Percentiles rank a stretch among this genome's conserved stretches.
These are phyloP conservation scores for Eucalyptus erythrocorys DNA, from an alignment of 345 rosid genomes.

Conservation along the genomic window DNA sequence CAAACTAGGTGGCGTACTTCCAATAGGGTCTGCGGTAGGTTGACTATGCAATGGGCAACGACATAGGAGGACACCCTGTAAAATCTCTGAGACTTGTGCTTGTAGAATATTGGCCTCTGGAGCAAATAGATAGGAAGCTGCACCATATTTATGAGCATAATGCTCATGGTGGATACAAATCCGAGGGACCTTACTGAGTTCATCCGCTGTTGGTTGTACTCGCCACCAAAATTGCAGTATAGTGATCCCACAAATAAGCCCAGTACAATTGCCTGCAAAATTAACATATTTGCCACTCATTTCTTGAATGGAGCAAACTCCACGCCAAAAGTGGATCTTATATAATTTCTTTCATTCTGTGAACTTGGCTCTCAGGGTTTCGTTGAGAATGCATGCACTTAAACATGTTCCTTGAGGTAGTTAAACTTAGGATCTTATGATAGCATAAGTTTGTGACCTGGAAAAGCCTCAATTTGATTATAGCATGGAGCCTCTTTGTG, in stretches of 20 bases:
- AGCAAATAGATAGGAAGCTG: conserved; percentile 25
- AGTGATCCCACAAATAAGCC: conserved; percentile 15
- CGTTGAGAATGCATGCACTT: not conserved
- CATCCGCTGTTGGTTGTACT: conserved; percentile 20
- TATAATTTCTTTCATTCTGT: not conserved
- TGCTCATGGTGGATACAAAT: conserved; percentile 16
- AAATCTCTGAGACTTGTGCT: conserved; percentile 15
- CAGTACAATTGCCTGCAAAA: conserved; percentile 11
- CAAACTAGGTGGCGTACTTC: conserved; percentile 1
- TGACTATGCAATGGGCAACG: conserved; percentile 16
- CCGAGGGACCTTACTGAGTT: conserved; percentile 23
- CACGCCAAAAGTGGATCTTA: not conserved
- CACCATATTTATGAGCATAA: conserved; percentile 21
- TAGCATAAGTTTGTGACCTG: conserved; percentile 6
- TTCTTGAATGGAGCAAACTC: not conserved
- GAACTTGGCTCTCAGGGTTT: not conserved
- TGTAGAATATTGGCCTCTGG: conserved; percentile 16
- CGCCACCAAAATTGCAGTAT: conserved; percentile 8
- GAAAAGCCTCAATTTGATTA: conserved; percentile 13
- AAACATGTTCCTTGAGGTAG: not conserved
- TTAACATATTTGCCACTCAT: not conserved
- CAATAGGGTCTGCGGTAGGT: conserved; percentile 16
- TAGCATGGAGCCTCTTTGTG: conserved; percentile 11
- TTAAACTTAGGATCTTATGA: not conserved
- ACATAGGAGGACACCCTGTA: conserved; percentile 15